Conservation (phyloP, 768 basidiomycete species). For the Saitozyma sp. region DNA sequence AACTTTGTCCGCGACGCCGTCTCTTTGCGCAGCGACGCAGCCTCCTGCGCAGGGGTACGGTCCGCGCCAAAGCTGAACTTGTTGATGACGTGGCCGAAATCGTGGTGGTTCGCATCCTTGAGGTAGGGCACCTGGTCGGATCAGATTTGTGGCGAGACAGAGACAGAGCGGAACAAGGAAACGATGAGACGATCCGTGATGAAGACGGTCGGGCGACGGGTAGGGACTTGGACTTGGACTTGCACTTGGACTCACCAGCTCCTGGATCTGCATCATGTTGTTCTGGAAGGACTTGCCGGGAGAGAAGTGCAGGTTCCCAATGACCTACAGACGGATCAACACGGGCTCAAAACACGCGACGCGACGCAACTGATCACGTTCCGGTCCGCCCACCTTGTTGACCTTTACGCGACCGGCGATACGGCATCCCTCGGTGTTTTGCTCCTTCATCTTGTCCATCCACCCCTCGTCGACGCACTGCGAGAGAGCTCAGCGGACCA, state of each 20-base stretch:
- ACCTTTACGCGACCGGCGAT: constrained; percentile 86
- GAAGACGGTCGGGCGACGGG: no score
- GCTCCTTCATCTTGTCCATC: constrained; percentile 88
- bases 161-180: background rate
- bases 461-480: constrained; percentile 93
- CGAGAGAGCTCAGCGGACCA: background rate
- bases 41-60: constrained; percentile 58
- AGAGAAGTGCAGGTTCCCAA: constrained; percentile 91
- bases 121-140: constrained; percentile 81
- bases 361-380: background rate
- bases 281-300: constrained; percentile 95
- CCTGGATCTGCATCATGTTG: constrained; percentile 62
- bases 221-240: constrained; percentile 1
- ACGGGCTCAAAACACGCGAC: background rate
- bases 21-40: constrained; percentile 39
- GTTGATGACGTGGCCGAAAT: constrained; percentile 88
- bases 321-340: constrained; percentile 40
- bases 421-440: constrained; percentile 92
- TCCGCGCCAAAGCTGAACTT: constrained; percentile 73
- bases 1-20: constrained; percentile 59
- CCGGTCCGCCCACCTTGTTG: constrained; percentile 69
- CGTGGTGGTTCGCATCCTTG: constrained; percentile 80
- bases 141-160: background rate
- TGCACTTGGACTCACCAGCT: constrained; percentile 32
- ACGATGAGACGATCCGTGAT: no score